These are phyloP conservation scores for Melaleuca alternifolia DNA, from an alignment of 345 rosid genomes.

Conservation along the genomic window DNA sequence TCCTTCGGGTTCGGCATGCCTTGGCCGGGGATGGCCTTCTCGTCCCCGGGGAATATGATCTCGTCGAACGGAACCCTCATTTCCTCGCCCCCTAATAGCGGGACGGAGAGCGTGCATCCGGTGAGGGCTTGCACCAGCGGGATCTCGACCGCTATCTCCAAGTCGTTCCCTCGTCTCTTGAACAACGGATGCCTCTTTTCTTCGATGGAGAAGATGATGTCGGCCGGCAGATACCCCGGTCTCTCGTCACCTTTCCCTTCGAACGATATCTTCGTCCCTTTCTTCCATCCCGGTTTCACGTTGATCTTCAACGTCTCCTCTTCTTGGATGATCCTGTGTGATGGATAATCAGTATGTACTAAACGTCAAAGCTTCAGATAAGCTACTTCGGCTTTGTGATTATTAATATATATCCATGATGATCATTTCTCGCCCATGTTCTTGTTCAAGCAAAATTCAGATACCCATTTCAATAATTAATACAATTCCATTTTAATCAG, in stretches of 20 bases:
- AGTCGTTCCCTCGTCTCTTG: constrained; percentile 44
- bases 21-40: constrained; percentile 53
- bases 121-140: constrained; percentile 72
- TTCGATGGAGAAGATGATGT: constrained; percentile 44
- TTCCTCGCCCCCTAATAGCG: constrained; percentile 48
- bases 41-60: constrained; percentile 52
- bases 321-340: constrained; percentile 43
- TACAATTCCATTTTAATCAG: background rate
- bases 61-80: constrained; percentile 44
- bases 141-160: constrained; percentile 61
- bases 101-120: constrained; percentile 62
- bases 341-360: background rate
- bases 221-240: constrained; percentile 68
- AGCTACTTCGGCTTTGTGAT: too few species aligned
- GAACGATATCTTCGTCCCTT: constrained; percentile 74
- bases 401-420: background rate
- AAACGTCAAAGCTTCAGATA: background rate
- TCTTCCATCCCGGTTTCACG: constrained; percentile 82
- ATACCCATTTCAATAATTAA: background rate
- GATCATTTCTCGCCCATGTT: background rate
- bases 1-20: constrained; percentile 59
- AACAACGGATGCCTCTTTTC: constrained; percentile 62
- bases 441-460: background rate
- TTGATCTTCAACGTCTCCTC: constrained; percentile 59
- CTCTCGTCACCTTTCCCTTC: constrained; percentile 82